These are phyloP conservation scores for Abelmoschus esculentus DNA, from an alignment of 345 rosid species.

Conservation along the genomic window DNA sequence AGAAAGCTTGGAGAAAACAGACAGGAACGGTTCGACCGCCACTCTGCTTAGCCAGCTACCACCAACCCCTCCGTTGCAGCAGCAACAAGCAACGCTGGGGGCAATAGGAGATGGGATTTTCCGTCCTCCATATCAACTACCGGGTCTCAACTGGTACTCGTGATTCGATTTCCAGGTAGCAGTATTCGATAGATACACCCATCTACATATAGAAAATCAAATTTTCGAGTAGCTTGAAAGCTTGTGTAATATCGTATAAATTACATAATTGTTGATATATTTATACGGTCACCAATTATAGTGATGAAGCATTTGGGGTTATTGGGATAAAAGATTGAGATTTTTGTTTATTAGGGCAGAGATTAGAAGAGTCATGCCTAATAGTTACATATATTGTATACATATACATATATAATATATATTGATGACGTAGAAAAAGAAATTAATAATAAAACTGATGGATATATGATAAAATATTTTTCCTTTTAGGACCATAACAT, in stretches of 20 bases:
- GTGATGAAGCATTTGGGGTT: not conserved
- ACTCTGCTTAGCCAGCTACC: slow-evolving; percentile 48
- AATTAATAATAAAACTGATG: slow-evolving; percentile 13
- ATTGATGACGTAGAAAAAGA: slow-evolving; percentile 16
- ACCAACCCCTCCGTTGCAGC: slow-evolving; percentile 33
- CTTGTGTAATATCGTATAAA: not conserved
- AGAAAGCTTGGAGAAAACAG: slow-evolving; percentile 20
- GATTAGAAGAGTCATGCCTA: slow-evolving; percentile 4
- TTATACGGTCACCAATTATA: not conserved
- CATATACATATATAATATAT: not conserved
- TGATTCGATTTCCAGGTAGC: slow-evolving; percentile 24
- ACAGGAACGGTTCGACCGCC: slow-evolving; percentile 35
- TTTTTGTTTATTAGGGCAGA: slow-evolving; percentile 21
- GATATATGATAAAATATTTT: slow-evolving; percentile 9
- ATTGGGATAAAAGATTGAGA: slow-evolving; percentile 16
- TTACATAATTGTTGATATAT: slow-evolving; percentile 8
- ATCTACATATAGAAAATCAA: not conserved
- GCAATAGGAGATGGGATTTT: slow-evolving; percentile 46
- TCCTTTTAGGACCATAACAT: slow-evolving; percentile 6
- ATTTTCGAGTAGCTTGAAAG: slow-evolving; percentile 10
- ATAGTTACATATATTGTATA: not conserved
- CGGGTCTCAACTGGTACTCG: slow-evolving; percentile 74
- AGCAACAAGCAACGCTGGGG: slow-evolving; percentile 35
- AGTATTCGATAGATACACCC: not conserved
- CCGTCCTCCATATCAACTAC: slow-evolving; percentile 50